These are phyloP conservation scores for Canariomyces notabilis DNA, from an alignment of 2,329 filamentous ascomycete species.

Conservation along the genomic window DNA sequence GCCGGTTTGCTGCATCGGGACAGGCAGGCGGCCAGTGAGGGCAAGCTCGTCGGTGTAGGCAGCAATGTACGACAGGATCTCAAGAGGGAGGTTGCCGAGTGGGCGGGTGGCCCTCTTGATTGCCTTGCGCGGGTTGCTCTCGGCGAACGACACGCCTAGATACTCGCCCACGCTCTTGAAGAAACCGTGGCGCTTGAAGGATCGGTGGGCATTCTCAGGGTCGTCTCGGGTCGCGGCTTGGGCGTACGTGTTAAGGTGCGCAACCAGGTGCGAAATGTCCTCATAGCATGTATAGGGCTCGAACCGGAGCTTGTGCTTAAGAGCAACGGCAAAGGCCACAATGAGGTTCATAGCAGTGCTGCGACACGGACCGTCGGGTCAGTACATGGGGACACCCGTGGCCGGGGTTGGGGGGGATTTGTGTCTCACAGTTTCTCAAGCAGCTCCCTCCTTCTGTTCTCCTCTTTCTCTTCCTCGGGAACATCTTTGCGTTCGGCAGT, in stretches of 20 bases:
- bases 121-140: slow-evolving; percentile 63
- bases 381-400: too few relatives aligned
- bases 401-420: too few relatives aligned
- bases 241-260: slow-evolving; percentile 64
- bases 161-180: slow-evolving; percentile 58
- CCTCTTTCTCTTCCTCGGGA: slow-evolving; percentile 43
- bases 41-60: slow-evolving; percentile 56
- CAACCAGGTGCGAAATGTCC: slow-evolving; percentile 57
- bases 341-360: slow-evolving; percentile 62
- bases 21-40: slow-evolving; percentile 41
- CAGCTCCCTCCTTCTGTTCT: slow-evolving; percentile 56
- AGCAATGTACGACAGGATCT: slow-evolving; percentile 62
- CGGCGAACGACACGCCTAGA: slow-evolving; percentile 62
- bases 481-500: slow-evolving; percentile 41
- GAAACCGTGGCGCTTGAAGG: slow-evolving; percentile 28
- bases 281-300: slow-evolving; percentile 67
- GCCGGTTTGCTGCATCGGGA: slow-evolving; percentile 48
- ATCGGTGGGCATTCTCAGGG: slow-evolving; percentile 28
- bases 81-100: slow-evolving; percentile 66
- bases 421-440: slow-evolving; percentile 56
- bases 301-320: slow-evolving; percentile 70
- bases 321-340: slow-evolving; percentile 60
- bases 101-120: slow-evolving; percentile 63
- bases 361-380: neutral
- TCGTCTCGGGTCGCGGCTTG: slow-evolving; percentile 38